Evolutionary conservation across 495 filamentous ascomycete genomes (phyloP).

Genomic region (Pyronema domesticum): DNA sequence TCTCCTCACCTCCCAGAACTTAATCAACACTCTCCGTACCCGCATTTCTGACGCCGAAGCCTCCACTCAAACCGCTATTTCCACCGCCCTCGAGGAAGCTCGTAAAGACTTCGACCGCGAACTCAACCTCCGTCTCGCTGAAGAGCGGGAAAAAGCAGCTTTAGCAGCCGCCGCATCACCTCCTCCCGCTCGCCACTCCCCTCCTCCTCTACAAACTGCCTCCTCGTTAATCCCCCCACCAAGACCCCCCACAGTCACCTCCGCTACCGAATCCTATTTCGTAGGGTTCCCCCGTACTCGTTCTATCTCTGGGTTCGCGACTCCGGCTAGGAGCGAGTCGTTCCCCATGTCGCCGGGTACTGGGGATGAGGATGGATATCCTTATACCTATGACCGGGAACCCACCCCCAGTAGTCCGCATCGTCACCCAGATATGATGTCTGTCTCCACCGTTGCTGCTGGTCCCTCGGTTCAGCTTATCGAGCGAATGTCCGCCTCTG

Average conservation of each 20-base stretch:
- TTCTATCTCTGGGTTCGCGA: no score
- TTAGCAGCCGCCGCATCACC: conserved; percentile 35
- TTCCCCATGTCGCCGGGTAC: no score
- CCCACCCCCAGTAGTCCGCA: conserved; percentile 25
- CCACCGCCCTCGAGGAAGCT: conserved; percentile 43
- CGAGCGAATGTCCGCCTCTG: conserved; percentile 85
- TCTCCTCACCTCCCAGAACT: conserved; percentile 30
- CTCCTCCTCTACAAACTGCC: conserved; percentile 26
- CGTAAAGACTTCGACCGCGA: conserved; percentile 48
- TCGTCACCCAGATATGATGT: conserved; percentile 69
- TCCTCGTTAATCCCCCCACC: conserved; percentile 5
- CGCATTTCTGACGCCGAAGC: conserved; percentile 47
- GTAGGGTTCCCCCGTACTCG: conserved; percentile 18
- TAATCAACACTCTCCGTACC: conserved; percentile 44
- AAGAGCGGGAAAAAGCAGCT: conserved; percentile 59
- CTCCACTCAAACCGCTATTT: conserved; percentile 29
- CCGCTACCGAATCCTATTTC: conserved; percentile 23
- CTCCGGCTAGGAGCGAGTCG: no score
- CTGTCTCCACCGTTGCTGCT: conserved; percentile 69
- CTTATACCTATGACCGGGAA: no score
- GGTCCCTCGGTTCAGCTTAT: conserved; percentile 91
- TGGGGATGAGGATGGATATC: no score
- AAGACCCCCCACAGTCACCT: conserved; percentile 10
- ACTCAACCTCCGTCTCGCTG: conserved; percentile 42
- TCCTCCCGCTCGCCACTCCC: conserved; percentile 33